A percentile compares a stretch with the other conserved stretches of the same genome.
phyloP scores from a whole-genome alignment of 2,329 filamentous ascomycete species.

The Scytalidium lignicola region DNA sequence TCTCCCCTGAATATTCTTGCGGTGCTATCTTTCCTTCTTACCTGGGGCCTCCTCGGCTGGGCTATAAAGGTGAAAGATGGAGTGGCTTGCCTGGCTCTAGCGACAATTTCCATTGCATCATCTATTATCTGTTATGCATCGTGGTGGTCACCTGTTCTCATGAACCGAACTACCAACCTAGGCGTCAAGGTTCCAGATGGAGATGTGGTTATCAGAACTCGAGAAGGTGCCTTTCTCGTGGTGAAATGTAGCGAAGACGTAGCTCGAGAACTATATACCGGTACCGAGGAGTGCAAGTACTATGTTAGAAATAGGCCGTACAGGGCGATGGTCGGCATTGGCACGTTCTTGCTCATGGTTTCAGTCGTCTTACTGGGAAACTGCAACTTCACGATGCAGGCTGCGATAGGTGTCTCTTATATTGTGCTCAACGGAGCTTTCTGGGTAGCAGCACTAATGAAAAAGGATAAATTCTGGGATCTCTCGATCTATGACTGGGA shows the following conservation, averaged over 20 bases:
- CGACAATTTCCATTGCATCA: slow-evolving; percentile 46
- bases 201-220: slow-evolving; percentile 57
- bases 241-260: slow-evolving; percentile 54
- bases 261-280: slow-evolving; percentile 56
- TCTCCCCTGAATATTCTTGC: slow-evolving; percentile 51
- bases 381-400: slow-evolving; percentile 55
- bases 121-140: slow-evolving; percentile 52
- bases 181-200: slow-evolving; percentile 42
- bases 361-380: slow-evolving; percentile 54
- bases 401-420: slow-evolving; percentile 52
- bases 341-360: slow-evolving; percentile 56
- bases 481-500: slow-evolving; percentile 43
- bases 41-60: slow-evolving; percentile 40
- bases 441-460: slow-evolving; percentile 36
- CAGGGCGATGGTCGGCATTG: slow-evolving; percentile 49
- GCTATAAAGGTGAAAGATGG: slow-evolving; percentile 42
- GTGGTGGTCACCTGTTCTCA: slow-evolving; percentile 51
- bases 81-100: slow-evolving; percentile 46
- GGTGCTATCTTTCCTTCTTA: slow-evolving; percentile 44
- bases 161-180: slow-evolving; percentile 39
- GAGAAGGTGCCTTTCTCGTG: slow-evolving; percentile 54
- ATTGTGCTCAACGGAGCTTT: slow-evolving; percentile 55
- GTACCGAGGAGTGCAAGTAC: slow-evolving; percentile 56
- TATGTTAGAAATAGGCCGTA: slow-evolving; percentile 41
- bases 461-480: slow-evolving; percentile 50